Base-by-base conservation (phyloP, 2,329 filamentous ascomycete genomes). In the Aspergillus novoparasiticus region DNA sequence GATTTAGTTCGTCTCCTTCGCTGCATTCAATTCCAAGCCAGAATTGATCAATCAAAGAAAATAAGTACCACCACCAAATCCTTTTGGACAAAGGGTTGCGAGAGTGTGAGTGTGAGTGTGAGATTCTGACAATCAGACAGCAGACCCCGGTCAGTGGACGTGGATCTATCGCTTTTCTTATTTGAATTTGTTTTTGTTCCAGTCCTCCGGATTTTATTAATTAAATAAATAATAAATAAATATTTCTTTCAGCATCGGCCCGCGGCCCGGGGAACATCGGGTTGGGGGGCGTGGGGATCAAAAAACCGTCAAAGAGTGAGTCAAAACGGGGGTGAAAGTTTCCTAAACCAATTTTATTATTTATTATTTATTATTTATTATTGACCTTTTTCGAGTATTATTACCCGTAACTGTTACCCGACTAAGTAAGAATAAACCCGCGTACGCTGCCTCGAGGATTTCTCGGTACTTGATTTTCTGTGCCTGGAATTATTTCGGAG, bases 241-340 rank as follows among this genome's bases (percentile, higher is more conserved):
- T 65, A 11, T 34, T 56, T 21, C 23, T 34, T 41, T 45, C 48
- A 58, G 39, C 36, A 56, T 58, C 65, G 65, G 64, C 60, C 65
- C 65, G 61, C 66, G 68, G 66, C 48, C 68, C 68, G 68, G 68
- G 68, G 68, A 68, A 65, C 63, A 63, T 69, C 68, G 68, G 68
- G 66, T 66, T 61, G 56, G 66, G 60, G 67, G 59, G 55, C 65
- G 64, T 68, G 66, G 66, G 66, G 66, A 66, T 54, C 54, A 55
- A 41, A 36, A 41, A 48, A 64, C 50, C 57, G 63, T 66, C 63
- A 64, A 61, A 61, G 58, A 59, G 61, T 63, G 48, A 67, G 58
- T 62, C 58, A 60, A 60, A 23, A 50, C 5, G 28, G 58, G 28
- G 36, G 34, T 53, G 16, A 28, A 12, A 30, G 12, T 53, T n/a